Evolutionary conservation across 257 asterid species (phyloP), one percentile per base, ranked within the genome.

Genomic region (Verbena officinalis): DNA sequence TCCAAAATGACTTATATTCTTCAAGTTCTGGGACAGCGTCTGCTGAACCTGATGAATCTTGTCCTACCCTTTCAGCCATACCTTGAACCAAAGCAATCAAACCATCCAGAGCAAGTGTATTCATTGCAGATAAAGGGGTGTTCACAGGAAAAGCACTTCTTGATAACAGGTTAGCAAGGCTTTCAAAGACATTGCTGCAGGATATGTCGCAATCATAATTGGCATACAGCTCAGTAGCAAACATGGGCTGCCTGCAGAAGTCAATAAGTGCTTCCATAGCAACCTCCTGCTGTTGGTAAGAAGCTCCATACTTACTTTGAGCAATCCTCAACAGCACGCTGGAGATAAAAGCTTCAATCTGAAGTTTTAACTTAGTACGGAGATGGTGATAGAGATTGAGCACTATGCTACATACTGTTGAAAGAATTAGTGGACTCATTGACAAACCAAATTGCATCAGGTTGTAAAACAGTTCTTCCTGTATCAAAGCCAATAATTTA

Each of bases 211-310:
- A 85, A 76, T 92, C 98, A 65, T 81, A 92, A 77, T 92, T 89
- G 70, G 90, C 98, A 71, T 82, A 92, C 81, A 89, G 67, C 84
- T 92, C 98, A 39, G 88, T 48, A 55, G 78, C 78, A 69, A 89
- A 92, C 81, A 74, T 81, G 59, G 87, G 85, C 82, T 89, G 98
- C 81, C 98, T 85, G 78, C 98, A 92, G 71, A 92, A 81, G 78
- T 92, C 98, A 62, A 89, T 87, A 66, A 92, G 86, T 63, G 94
- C 90, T 73, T 92, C 98, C 96, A 92, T 82, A 53, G 98, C 96
- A 81, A 89, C 98, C 79, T 92, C 98, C 78, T 89, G 95, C 78
- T 72, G 95, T 70, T 89, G 97, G 85, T 88, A 94, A 22, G 97
- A 90, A 72, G 91, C 86, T 42, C 96, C 95, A 72, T 83, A 80